These are phyloP conservation scores for Stephanocyclus meneghinianus DNA, from an alignment of 352 stramenopile genomes.

Conservation along the genomic window DNA sequence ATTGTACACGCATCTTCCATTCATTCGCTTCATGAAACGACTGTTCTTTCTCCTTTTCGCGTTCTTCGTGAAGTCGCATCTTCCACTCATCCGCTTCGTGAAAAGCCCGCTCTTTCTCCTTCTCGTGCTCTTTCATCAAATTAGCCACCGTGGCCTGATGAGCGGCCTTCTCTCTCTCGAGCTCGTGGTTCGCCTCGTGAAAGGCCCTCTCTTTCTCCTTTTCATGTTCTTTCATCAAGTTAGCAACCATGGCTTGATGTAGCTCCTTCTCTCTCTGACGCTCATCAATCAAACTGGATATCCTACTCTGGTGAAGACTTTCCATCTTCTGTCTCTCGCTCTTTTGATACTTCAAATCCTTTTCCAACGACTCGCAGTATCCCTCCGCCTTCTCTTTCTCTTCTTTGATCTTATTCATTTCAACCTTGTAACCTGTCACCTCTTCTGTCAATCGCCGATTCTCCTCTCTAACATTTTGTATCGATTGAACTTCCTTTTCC, in stretches of 20 bases:
- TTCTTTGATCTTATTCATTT: not conserved
- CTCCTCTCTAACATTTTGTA: not conserved
- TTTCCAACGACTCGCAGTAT: not conserved
- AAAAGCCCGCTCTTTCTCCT: not conserved
- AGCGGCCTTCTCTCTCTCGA: not conserved
- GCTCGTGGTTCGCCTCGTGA: not conserved
- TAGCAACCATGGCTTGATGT: slow-evolving; percentile 5
- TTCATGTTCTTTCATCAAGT: not conserved
- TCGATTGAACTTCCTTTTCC: not conserved
- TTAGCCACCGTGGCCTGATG: not conserved
- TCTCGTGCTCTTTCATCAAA: slow-evolving; percentile 9
- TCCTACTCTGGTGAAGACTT: not conserved
- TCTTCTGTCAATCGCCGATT: not conserved
- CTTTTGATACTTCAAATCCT: not conserved
- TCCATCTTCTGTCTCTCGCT: slow-evolving; percentile 1
- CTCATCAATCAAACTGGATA: slow-evolving; percentile 7
- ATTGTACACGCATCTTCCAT: not conserved
- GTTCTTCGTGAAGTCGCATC: not conserved
- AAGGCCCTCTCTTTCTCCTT: not conserved
- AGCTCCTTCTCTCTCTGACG: slow-evolving; percentile 2
- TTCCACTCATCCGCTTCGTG: not conserved
- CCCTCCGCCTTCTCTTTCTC: not conserved
- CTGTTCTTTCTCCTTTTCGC: not conserved
- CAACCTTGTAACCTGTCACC: not conserved
- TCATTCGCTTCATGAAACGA: not conserved